Evolutionary conservation across 768 basidiomycete genomes (phyloP), one percentile per base, ranked within the genome.

Genomic region (Leucocoprinus leucothites): DNA sequence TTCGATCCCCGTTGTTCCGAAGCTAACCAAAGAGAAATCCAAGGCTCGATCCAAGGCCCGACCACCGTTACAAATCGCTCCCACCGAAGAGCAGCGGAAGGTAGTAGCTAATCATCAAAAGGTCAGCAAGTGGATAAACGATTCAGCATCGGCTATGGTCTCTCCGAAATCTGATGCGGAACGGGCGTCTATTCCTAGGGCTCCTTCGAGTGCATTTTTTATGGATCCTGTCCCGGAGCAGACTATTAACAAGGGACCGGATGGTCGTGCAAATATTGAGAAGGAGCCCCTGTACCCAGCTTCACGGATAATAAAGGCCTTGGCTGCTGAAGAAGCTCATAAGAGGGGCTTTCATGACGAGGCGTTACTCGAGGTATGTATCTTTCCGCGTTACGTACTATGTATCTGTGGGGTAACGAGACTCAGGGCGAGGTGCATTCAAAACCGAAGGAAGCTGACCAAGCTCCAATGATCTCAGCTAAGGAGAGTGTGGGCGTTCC

Each of bases 41-140:
- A 18, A 42, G 19, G 26, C 28, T 4, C 26, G 6, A 16, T n/a
- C 11, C 18, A 2, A 42, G 25, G 11, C 11, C 9, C 16, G n/a
- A n/a, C 19, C 47, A 18, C 31, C 31, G 22, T 19, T 22, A 19
- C 38, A 42, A 48, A 16, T 48, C 14, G n/a, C 21, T 28, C 38
- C 53, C 14, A 9, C 53, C 9, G 19, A 40, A 18, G 38, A 48
- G n/a, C 36, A 28, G 25, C 53, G 13, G 28, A 40, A 55, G 28
- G 25, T 48, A 48, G 25, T 18, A 13, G 46, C 35, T 25, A 55
- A 48, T 41, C 46, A 45, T 19, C 53, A 42, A 48, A 48, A 48
- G 31, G 53, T 48, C 36, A 42, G 38, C 24, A 48, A 48, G 7
- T 55, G 53, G 46, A 46, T 53, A n/a, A 46, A n/a, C 38, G 45